Evolutionary conservation across 176 grass and related monocot species (phyloP).

Genomic region (Triticum urartu): DNA sequence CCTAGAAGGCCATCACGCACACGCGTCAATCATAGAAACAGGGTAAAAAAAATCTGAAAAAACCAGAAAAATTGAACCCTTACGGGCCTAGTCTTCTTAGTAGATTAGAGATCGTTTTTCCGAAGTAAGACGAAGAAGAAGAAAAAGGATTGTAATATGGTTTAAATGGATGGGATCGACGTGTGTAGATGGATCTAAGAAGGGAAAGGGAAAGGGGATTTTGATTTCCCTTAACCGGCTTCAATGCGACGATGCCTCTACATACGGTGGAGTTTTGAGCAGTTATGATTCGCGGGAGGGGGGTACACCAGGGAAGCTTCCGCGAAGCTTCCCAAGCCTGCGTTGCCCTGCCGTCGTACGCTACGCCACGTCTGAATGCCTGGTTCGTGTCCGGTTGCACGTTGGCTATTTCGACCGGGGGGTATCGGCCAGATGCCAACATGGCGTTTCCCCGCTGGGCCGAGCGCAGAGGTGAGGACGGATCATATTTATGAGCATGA

Average conservation of each 20-base stretch:
- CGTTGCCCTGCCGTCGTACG: neutral
- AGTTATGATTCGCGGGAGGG: neutral
- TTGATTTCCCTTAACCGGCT: neutral
- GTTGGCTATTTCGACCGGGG: neutral
- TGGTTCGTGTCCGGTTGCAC: neutral
- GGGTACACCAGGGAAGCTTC: slow-evolving; percentile 1
- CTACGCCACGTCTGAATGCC: neutral
- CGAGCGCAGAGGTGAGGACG: too few species aligned
- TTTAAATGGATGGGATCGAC: too few species aligned
- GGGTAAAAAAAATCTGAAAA: too few species aligned
- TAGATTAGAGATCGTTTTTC: too few species aligned
- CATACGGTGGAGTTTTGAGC: neutral
- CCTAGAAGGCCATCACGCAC: too few species aligned
- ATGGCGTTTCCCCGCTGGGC: too few species aligned
- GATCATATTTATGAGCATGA: too few species aligned
- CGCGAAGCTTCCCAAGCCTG: slow-evolving; percentile 3
- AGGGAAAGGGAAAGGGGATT: neutral
- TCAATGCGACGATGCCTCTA: neutral
- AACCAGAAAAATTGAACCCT: too few species aligned
- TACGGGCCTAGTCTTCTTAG: too few species aligned
- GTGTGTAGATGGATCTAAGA: neutral
- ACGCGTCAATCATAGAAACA: too few species aligned
- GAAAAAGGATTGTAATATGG: neutral
- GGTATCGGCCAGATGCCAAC: neutral
- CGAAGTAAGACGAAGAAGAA: neutral